Base-by-base conservation (phyloP, 805 yeast genomes). In the Hagleromyces aurorensis region DNA sequence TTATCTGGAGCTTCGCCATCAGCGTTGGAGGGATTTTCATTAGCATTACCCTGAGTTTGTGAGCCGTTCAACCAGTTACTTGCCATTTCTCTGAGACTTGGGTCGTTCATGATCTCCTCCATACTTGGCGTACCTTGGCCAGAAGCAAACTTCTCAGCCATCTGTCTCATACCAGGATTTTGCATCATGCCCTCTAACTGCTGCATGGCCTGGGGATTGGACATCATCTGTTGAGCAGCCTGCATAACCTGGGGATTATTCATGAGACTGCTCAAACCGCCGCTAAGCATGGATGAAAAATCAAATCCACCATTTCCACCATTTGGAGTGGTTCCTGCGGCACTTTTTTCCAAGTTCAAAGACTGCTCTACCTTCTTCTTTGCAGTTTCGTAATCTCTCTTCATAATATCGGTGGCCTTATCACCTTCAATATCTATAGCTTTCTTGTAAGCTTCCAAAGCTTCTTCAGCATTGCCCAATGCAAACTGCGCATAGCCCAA, bases 401-500 rank as follows among this genome's bases (percentile, higher is more conserved):
- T 72, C 96, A 89, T 89, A 11, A 91, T 87, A 22, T 81, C 94
- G 6, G 87, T 73, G 26, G 89, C 85, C 15, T 64, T 61, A 25
- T 75, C 81, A 24, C 96, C 96, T 62, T 91, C 97, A 34, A 75
- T 73, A 34, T 82, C 86, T 43, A 91, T 59, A 21, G 96, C 98
- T 41, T 68, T 69, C 59, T 82, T 77, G 62, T 91, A 91, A 16
- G 97, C 96, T 27, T 85, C 80, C 65, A 86, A 66, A 8, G 98
- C 73, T 30, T 80, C 94, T 59, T 81, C 76, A 36, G 89, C 77
- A 52, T 87, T 89, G n/a, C 94, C 94, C 36, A 81, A 65, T n/a
- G 96, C 94, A 57, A 79, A 89, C 52, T 79, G 75, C 4, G 98
- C 97, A 46, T 87, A 74, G 3, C 97, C 98, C 44, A 91, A 67